Evolutionary conservation across 257 asterid species (phyloP).

Genomic region (Lycium barbarum): DNA sequence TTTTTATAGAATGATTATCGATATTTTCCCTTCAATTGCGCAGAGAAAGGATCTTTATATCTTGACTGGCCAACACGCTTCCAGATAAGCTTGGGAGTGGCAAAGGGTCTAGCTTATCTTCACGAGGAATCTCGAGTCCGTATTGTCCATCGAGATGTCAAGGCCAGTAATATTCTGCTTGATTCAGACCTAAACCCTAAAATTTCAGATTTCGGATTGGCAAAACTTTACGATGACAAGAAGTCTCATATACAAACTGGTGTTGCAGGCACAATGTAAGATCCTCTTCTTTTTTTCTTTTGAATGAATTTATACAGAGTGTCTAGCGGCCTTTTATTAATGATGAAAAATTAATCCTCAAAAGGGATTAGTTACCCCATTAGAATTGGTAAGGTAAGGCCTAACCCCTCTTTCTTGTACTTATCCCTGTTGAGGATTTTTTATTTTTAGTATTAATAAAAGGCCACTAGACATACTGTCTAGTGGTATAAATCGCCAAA

Average conservation of each 20-base stretch:
- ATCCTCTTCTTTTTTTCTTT: background rate
- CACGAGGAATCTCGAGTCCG: constrained; percentile 75
- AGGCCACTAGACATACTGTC: no score
- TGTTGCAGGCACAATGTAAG: constrained; percentile 91
- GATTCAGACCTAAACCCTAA: constrained; percentile 67
- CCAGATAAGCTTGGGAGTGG: constrained; percentile 76
- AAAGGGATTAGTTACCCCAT: no score
- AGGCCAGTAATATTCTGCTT: constrained; percentile 78
- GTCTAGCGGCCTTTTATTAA: no score
- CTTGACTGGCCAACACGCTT: constrained; percentile 77
- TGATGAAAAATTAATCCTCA: no score
- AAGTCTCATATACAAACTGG: constrained; percentile 85
- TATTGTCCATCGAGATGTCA: constrained; percentile 77
- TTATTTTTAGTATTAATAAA: no score
- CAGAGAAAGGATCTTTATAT: constrained; percentile 50
- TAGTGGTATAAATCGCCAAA: no score
- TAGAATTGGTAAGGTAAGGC: no score
- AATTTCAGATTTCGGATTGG: constrained; percentile 83
- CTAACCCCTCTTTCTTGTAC: no score
- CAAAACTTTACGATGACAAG: constrained; percentile 73
- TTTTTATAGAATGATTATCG: background rate
- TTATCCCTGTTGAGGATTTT: no score
- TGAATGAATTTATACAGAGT: no score
- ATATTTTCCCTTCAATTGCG: constrained; percentile 26
- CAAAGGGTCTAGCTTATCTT: constrained; percentile 76